Conservation (phyloP, 2,329 filamentous ascomycete genomes). For the Hypoxylon sp. region DNA sequence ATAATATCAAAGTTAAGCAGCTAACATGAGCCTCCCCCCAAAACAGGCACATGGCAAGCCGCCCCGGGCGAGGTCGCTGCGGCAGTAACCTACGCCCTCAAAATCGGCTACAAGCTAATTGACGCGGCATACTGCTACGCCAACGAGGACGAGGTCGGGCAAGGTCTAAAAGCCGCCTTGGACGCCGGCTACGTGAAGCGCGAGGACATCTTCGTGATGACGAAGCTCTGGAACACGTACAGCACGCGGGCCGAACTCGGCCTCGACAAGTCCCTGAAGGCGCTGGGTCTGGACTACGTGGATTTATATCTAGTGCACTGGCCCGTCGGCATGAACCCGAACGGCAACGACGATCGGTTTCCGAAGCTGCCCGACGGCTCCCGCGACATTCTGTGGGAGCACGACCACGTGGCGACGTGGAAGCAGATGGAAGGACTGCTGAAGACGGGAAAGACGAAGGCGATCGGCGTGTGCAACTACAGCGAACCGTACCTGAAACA, state of each 20-base stretch:
- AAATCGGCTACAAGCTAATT: constrained; percentile 69
- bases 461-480: constrained; percentile 70
- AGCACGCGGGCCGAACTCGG: constrained; percentile 75
- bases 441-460: constrained; percentile 66
- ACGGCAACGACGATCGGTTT: constrained; percentile 78
- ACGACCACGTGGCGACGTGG: constrained; percentile 82
- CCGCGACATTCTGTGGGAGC: constrained; percentile 76
- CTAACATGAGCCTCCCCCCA: constrained; percentile 10
- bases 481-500: constrained; percentile 67
- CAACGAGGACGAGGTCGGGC: constrained; percentile 86
- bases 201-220: constrained; percentile 84
- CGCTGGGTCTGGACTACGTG: constrained; percentile 81
- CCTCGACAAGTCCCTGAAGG: constrained; percentile 78
- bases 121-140: constrained; percentile 82
- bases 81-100: constrained; percentile 70
- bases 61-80: constrained; percentile 67
- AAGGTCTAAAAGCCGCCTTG: constrained; percentile 80
- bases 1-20: not conserved
- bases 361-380: constrained; percentile 79
- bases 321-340: constrained; percentile 83
- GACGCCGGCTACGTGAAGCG: constrained; percentile 75
- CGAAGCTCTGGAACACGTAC: constrained; percentile 88
- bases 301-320: constrained; percentile 88
- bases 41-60: constrained; percentile 73
- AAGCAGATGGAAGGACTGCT: constrained; percentile 78